Conservation (phyloP, 495 filamentous ascomycete genomes). For the Hypoxylon rickii region DNA sequence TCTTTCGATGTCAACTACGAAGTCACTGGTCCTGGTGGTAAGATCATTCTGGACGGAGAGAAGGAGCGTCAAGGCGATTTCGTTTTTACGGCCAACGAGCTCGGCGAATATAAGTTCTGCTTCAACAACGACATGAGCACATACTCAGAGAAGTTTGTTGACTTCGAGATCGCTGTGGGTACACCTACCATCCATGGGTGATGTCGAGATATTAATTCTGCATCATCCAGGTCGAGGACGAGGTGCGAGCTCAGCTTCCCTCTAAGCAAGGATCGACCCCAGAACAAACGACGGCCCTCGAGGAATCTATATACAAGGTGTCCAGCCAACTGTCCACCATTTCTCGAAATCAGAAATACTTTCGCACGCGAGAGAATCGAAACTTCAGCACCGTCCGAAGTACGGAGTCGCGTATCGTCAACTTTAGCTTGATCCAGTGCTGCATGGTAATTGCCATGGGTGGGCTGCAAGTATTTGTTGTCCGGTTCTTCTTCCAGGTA, state of each 20-base stretch:
- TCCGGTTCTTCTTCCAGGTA: constrained; percentile 97
- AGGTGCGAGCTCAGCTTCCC: constrained; percentile 78
- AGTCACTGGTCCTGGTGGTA: constrained; percentile 81
- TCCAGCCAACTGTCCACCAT: constrained; percentile 95
- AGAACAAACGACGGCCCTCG: constrained; percentile 88
- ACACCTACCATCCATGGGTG: background rate
- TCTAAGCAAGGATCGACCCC: constrained; percentile 88
- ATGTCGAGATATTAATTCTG: background rate
- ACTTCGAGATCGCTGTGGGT: constrained; percentile 96
- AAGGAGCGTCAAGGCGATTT: constrained; percentile 98
- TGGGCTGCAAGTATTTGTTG: constrained; percentile 94
- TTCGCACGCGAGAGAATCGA: constrained; percentile 97
- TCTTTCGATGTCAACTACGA: constrained; percentile 95
- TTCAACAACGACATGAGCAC: constrained; percentile 99
- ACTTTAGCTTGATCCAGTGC: constrained; percentile 93
- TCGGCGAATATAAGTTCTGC: constrained; percentile 96
- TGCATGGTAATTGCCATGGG: constrained; percentile 95
- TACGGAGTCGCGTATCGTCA: constrained; percentile 94
- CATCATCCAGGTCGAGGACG: constrained; percentile 82
- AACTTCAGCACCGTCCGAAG: constrained; percentile 98
- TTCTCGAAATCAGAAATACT: constrained; percentile 97
- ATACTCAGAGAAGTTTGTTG: constrained; percentile 96
- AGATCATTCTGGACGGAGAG: constrained; percentile 80
- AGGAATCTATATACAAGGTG: constrained; percentile 95
- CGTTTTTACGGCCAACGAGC: constrained; percentile 91